Conservation (phyloP, 2,329 filamentous ascomycete genomes). For the Kalaharituber pfeilii region DNA sequence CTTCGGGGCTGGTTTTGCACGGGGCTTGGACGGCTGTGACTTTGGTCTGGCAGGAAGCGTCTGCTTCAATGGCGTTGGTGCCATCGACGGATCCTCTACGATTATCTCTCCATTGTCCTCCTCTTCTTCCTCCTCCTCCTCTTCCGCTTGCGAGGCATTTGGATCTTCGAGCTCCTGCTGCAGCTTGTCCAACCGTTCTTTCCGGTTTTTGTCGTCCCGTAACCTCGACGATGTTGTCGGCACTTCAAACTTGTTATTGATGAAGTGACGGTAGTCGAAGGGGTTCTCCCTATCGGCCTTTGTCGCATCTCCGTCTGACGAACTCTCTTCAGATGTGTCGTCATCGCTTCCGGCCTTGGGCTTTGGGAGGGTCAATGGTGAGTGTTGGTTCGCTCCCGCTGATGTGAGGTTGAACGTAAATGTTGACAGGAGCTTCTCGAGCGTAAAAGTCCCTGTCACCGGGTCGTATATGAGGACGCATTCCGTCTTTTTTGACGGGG, state of each 20-base stretch:
- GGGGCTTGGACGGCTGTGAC: background rate
- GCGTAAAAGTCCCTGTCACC: constrained; percentile 13
- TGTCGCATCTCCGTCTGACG: constrained; percentile 12
- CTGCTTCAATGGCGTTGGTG: background rate
- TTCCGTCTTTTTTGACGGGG: constrained; percentile 12
- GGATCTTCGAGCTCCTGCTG: constrained; percentile 14
- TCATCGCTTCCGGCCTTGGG: constrained; percentile 7
- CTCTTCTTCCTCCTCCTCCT: constrained; percentile 8
- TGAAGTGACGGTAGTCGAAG: constrained; percentile 17
- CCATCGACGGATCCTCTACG: background rate
- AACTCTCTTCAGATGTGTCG: background rate
- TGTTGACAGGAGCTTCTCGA: constrained; percentile 17
- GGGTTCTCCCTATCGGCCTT: constrained; percentile 16
- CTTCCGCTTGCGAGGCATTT: constrained; percentile 6
- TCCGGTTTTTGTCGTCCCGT: constrained; percentile 7
- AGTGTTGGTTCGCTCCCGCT: constrained; percentile 13
- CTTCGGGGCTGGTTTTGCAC: background rate
- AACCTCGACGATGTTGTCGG: background rate
- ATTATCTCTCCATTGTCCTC: background rate
- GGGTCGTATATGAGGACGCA: constrained; percentile 17
- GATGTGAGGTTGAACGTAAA: constrained; percentile 17
- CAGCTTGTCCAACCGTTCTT: constrained; percentile 14
- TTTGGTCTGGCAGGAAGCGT: background rate
- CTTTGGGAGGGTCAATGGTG: constrained; percentile 8
- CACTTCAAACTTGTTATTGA: constrained; percentile 14